These are phyloP conservation scores for Salix arbutifolia DNA, from an alignment of 345 rosid genomes.

Conservation along the genomic window DNA sequence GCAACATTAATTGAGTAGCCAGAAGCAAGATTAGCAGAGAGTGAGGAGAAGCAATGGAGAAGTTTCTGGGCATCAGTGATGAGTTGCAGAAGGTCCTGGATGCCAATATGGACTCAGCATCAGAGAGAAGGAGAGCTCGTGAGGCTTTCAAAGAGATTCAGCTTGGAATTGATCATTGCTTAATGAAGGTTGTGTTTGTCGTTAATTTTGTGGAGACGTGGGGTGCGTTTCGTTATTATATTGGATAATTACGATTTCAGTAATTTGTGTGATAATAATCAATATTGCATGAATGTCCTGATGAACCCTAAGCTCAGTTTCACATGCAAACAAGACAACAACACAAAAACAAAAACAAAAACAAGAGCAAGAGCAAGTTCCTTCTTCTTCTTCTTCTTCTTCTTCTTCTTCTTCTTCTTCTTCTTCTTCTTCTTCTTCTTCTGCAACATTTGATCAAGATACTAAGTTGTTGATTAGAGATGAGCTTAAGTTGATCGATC, in stretches of 20 bases:
- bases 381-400: too few relatives aligned
- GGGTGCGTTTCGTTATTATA: not conserved
- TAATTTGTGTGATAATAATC: not conserved
- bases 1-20: not conserved
- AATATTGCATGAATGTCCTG: not conserved
- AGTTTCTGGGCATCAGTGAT: not conserved
- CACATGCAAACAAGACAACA: too few relatives aligned
- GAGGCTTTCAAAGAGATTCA: conserved; percentile 23
- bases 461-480: too few relatives aligned
- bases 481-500: too few relatives aligned
- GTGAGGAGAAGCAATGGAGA: conserved; percentile 6
- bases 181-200: conserved; percentile 21
- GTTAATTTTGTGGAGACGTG: not conserved
- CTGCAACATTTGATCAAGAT: too few relatives aligned
- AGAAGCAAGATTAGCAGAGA: not conserved
- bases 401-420: too few relatives aligned
- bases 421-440: too few relatives aligned
- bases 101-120: conserved; percentile 18
- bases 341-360: too few relatives aligned
- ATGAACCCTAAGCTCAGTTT: too few relatives aligned
- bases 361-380: too few relatives aligned
- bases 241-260: not conserved
- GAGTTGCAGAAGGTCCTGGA: conserved; percentile 12
- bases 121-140: conserved; percentile 16
- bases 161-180: conserved; percentile 22